Percentiles rank a stretch among this genome's conserved stretches.
Evolutionary conservation across 139 green algal species (phyloP).

Genomic region (Picochlorum sp.): DNA sequence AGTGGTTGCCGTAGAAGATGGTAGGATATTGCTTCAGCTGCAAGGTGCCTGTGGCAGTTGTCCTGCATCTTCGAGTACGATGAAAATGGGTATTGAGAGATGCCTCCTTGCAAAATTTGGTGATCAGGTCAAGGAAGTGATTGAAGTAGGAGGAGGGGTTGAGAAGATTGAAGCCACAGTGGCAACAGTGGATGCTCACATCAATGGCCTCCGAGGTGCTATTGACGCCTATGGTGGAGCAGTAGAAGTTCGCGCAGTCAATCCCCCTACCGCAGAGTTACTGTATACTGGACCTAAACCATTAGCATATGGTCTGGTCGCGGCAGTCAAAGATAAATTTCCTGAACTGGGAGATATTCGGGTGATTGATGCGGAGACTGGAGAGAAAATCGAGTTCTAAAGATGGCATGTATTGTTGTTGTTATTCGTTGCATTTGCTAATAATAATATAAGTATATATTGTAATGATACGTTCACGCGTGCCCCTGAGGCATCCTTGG

Average conservation of each 20-base stretch:
- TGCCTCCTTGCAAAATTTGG: slow-evolving; percentile 48
- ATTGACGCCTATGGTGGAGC: slow-evolving; percentile 65
- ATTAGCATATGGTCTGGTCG: slow-evolving; percentile 34
- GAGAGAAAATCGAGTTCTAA: slow-evolving; percentile 18
- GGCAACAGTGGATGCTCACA: slow-evolving; percentile 56
- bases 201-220: slow-evolving; percentile 75
- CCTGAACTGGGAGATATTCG: slow-evolving; percentile 59
- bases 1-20: slow-evolving; percentile 66
- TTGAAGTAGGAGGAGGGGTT: slow-evolving; percentile 17
- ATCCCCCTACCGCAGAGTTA: not conserved
- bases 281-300: slow-evolving; percentile 6
- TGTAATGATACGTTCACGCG: no score
- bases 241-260: slow-evolving; percentile 53
- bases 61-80: slow-evolving; percentile 66
- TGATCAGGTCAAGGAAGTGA: slow-evolving; percentile 33
- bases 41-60: slow-evolving; percentile 81
- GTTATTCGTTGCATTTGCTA: no score
- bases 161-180: slow-evolving; percentile 35
- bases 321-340: slow-evolving; percentile 68
- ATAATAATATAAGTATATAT: no score
- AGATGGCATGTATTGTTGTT: no score
- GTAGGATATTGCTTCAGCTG: slow-evolving; percentile 63
- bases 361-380: slow-evolving; percentile 25
- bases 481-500: no score
- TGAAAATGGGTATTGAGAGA: slow-evolving; percentile 93